Evolutionary conservation across 768 basidiomycete species (phyloP), one percentile per base, ranked within the genome.

Genomic region (Termitomyces sp.): DNA sequence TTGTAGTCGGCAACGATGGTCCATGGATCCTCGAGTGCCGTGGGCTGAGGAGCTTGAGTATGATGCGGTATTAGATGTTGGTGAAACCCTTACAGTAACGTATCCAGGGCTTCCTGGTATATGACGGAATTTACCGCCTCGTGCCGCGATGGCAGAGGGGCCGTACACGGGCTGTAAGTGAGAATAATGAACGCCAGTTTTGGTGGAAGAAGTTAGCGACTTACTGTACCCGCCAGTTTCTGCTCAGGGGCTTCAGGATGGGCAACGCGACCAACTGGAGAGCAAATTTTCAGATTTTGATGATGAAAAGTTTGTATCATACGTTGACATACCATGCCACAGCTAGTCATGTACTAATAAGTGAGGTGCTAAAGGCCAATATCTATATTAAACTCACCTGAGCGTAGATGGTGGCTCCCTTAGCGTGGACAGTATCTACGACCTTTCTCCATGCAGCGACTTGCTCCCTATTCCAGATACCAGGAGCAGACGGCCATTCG

Each of bases 391-490:
- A 31, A 48, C 53, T 12, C 29, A 75, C 73, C 72, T 84, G 83
- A 44, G 68, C 65, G 45, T 78, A 80, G 19, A 82, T 78, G 25
- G 69, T 60, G 7, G 75, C 71, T 8, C 77, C 78, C 37, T 73
- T 76, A 8, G 66, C 62, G 60, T 83, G 81, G 8, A 84, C 78
- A 1, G 71, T 73, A 47, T 78, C 77, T 1, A 71, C 75, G 48
- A 83, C 68, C 46, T 71, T 74, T 58, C 73, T 78, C 79, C 80
- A 82, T 4, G 66, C 78, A 17, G 61, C 60, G 10, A 77, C 68
- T 57, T 81, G 79, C 32, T 76, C 73, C 10, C 70, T 59, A 57
- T 66, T 75, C 78, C 79, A 81, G 27, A 81, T 75, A 5, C 80
- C 80, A 14, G 79, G 79, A 1, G 75, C 75, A 60, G 73, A 63